Percentiles rank a stretch among this genome's conserved stretches.
Evolutionary conservation across 192 early-diverging fungal genomes (phyloP).

Genomic region (Dissophora globulifera): DNA sequence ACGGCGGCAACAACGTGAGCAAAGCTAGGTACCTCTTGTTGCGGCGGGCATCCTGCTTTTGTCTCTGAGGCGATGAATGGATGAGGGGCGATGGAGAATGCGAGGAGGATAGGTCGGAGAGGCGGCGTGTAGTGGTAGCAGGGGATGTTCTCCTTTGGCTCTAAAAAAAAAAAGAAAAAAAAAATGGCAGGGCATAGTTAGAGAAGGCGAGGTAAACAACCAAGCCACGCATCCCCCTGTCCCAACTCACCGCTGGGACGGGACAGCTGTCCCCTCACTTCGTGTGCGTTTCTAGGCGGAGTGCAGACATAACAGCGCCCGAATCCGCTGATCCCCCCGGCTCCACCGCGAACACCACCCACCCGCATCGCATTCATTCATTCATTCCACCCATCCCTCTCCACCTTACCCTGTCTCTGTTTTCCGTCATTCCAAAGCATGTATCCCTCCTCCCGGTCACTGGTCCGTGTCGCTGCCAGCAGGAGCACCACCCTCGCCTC

Average conservation of each 20-base stretch:
- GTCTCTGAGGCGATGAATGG: not conserved
- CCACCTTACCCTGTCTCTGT: too few species aligned
- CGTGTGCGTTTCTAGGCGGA: too few species aligned
- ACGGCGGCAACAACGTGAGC: too few species aligned
- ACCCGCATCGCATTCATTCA: too few species aligned
- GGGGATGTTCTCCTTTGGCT: not conserved
- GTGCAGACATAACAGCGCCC: too few species aligned
- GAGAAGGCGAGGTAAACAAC: slow-evolving; percentile 5
- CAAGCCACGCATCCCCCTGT: not conserved
- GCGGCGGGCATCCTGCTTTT: slow-evolving; percentile 2
- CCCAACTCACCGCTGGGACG: too few species aligned
- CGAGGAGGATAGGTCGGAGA: not conserved
- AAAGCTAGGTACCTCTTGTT: slow-evolving; percentile 20
- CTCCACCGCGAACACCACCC: too few species aligned
- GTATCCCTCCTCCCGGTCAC: slow-evolving; percentile 22
- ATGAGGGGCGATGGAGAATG: not conserved
- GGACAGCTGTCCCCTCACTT: too few species aligned
- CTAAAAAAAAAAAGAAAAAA: slow-evolving; percentile 7
- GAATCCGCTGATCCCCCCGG: too few species aligned
- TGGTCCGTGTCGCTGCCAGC: slow-evolving; percentile 9
- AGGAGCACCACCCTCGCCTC: not conserved
- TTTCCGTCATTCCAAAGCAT: too few species aligned
- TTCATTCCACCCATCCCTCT: too few species aligned
- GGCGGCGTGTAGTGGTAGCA: not conserved
- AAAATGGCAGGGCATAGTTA: not conserved